phyloP scores from a whole-genome alignment of 164 flowering plant genomes.

The Malania oleifera region DNA sequence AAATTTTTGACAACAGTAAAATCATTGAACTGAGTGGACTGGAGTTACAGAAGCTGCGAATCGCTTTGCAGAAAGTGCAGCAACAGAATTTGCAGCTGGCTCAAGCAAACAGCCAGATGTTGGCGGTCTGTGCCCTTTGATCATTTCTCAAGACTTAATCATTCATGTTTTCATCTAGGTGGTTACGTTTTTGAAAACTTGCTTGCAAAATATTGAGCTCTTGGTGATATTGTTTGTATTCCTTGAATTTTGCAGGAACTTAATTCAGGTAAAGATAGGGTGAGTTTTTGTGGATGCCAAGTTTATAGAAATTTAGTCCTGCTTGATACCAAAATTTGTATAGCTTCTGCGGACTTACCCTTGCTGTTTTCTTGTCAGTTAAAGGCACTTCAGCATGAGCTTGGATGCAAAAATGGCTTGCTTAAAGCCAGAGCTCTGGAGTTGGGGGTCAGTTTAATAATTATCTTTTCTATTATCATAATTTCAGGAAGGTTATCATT shows the following conservation, averaged over 20 bases:
- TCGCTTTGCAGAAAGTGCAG: slow-evolving; percentile 41
- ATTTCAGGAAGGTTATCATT: background rate
- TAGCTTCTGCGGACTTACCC: background rate
- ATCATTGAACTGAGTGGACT: slow-evolving; percentile 41
- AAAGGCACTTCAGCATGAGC: slow-evolving; percentile 26
- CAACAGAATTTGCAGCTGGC: slow-evolving; percentile 64
- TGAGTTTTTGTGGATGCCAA: slow-evolving; percentile 13
- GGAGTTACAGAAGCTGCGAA: slow-evolving; percentile 45
- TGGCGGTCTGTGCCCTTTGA: slow-evolving; percentile 33
- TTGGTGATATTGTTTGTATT: background rate
- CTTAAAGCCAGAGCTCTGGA: slow-evolving; percentile 15
- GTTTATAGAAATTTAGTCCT: background rate
- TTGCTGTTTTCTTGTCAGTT: slow-evolving; percentile 15
- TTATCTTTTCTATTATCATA: background rate
- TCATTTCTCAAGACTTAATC: background rate
- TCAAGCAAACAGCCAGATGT: slow-evolving; percentile 51
- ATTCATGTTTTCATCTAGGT: background rate
- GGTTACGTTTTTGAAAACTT: background rate
- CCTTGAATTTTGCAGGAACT: slow-evolving; percentile 51
- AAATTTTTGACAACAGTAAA: slow-evolving; percentile 34
- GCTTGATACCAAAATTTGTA: background rate
- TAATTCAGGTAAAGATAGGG: slow-evolving; percentile 61
- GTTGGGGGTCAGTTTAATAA: slow-evolving; percentile 14
- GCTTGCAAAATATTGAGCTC: slow-evolving; percentile 4
- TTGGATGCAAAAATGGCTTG: slow-evolving; percentile 29